Conservation (phyloP, 83 land plant species). For the Diphasiastrum complanatum region DNA sequence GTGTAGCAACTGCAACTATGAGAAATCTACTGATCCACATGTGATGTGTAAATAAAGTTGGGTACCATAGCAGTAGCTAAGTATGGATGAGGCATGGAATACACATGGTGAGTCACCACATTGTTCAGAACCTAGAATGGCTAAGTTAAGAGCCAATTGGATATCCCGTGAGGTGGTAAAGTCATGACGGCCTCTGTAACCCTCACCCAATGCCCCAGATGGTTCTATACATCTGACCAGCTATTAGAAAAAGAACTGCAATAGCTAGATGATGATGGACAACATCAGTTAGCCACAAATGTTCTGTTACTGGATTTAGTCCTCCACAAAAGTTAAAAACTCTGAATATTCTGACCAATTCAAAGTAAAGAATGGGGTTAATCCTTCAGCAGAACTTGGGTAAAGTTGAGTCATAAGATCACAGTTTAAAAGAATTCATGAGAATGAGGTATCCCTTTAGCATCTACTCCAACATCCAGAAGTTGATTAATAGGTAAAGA, state of each 20-base stretch:
- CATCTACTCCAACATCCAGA: no score
- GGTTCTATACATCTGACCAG: constrained; percentile 11
- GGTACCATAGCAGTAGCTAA: constrained; percentile 20
- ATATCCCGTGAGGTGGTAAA: no score
- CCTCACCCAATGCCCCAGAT: constrained; percentile 12
- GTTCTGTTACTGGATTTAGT: constrained; percentile 5
- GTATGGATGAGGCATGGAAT: constrained; percentile 18
- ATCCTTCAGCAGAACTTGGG: constrained; percentile 22
- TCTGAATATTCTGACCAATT: constrained; percentile 20
- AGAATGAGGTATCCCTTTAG: no score
- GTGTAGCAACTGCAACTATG: constrained; percentile 7
- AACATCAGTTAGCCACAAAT: constrained; percentile 7
- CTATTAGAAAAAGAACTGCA: constrained; percentile 7
- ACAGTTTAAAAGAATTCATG: no score
- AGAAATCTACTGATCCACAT: constrained; percentile 18
- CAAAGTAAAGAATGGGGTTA: constrained; percentile 17
- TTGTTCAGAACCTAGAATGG: no score
- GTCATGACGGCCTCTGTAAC: no score
- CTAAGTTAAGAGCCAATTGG: no score
- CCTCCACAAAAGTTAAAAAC: constrained; percentile 21
- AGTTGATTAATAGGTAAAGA: no score
- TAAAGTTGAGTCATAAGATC: no score
- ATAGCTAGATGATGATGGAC: constrained; percentile 4
- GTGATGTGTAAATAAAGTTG: constrained; percentile 15
- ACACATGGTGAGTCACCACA: background rate